phyloP scores from a whole-genome alignment of 2,329 filamentous ascomycete genomes.

The Xylaria sp. region DNA sequence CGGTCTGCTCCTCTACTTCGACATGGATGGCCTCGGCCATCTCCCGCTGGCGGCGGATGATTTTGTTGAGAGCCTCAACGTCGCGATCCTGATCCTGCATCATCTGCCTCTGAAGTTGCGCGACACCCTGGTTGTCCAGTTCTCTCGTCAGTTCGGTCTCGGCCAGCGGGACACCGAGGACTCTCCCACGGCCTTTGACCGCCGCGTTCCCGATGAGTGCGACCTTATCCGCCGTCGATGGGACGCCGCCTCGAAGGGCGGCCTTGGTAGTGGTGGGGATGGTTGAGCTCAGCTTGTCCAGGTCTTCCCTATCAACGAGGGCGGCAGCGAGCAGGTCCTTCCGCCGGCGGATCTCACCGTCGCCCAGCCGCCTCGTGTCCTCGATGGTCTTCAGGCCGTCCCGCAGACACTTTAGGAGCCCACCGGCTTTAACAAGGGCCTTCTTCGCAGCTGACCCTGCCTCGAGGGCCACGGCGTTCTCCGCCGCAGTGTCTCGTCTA shows the following conservation, averaged over 20 bases:
- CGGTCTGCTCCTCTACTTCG: constrained; percentile 76
- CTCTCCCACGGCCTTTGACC: constrained; percentile 65
- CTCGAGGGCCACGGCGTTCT: constrained; percentile 62
- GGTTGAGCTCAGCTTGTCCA: constrained; percentile 77
- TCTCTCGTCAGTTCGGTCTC: constrained; percentile 83
- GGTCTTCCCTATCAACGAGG: constrained; percentile 77
- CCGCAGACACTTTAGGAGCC: constrained; percentile 70
- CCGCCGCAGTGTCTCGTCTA: constrained; percentile 69
- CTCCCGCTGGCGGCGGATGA: constrained; percentile 78
- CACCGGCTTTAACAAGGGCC: constrained; percentile 74
- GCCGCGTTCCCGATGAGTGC: constrained; percentile 58
- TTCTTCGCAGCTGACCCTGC: constrained; percentile 79
- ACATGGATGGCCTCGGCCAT: constrained; percentile 81
- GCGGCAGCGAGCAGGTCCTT: constrained; percentile 76
- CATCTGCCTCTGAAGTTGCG: constrained; percentile 78
- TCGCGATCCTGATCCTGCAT: constrained; percentile 80
- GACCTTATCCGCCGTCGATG: constrained; percentile 60
- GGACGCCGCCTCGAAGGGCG: constrained; percentile 60
- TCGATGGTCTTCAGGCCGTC: constrained; percentile 71
- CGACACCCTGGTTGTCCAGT: constrained; percentile 77
- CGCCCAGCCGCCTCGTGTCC: constrained; percentile 68
- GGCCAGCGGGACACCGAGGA: constrained; percentile 75
- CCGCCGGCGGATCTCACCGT: constrained; percentile 78
- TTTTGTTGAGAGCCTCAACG: constrained; percentile 73
- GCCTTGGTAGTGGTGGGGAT: constrained; percentile 51